Conservation (phyloP, 768 basidiomycete genomes). For the Mycena capillaripes region DNA sequence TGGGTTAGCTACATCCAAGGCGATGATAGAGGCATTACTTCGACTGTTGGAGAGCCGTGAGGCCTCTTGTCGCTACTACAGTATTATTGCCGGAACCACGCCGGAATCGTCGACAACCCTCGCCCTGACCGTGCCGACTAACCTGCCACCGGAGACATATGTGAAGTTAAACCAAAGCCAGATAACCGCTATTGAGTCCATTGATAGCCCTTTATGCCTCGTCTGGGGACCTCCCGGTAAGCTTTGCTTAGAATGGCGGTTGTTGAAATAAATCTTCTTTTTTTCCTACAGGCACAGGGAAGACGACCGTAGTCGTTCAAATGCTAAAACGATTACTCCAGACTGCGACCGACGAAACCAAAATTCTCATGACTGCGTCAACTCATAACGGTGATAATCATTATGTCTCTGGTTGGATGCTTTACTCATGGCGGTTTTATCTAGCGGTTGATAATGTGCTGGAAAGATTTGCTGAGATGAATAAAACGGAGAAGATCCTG, state of each 20-base stretch:
- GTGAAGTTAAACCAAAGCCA: conserved; percentile 69
- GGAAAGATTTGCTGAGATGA: conserved; percentile 69
- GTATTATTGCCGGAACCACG: conserved; percentile 57
- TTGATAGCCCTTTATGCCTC: conserved; percentile 60
- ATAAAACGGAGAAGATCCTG: conserved; percentile 59
- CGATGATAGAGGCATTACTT: conserved; percentile 75
- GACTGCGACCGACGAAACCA: conserved; percentile 47
- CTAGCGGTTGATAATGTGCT: conserved; percentile 81
- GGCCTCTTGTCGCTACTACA: conserved; percentile 64
- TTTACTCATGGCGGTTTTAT: background rate
- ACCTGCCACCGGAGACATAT: background rate
- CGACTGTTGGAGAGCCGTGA: conserved; percentile 59
- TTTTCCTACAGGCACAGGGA: conserved; percentile 72
- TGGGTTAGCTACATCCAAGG: conserved; percentile 66
- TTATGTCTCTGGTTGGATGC: background rate
- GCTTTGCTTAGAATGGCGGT: background rate
- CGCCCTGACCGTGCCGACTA: background rate
- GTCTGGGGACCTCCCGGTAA: conserved; percentile 82
- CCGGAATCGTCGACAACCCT: conserved; percentile 10
- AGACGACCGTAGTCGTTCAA: conserved; percentile 78
- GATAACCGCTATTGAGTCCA: conserved; percentile 61
- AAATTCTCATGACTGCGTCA: conserved; percentile 79
- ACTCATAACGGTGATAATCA: conserved; percentile 70
- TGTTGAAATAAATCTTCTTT: background rate
- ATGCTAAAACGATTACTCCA: conserved; percentile 63